Conservation (phyloP, 768 basidiomycete genomes). For the Tylopilus balloui region DNA sequence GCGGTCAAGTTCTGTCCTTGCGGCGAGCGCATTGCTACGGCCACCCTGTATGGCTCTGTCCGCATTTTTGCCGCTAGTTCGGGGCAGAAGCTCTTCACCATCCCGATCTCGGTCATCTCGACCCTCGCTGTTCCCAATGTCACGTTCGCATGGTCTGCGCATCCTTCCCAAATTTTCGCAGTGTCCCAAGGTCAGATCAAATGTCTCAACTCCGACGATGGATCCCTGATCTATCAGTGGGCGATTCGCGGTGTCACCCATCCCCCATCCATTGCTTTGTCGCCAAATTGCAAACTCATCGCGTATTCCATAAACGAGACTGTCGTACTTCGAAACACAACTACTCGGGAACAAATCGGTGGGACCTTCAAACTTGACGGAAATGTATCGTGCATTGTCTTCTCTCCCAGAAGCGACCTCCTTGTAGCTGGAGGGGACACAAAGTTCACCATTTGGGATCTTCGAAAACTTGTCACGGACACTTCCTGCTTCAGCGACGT, state of each 20-base stretch:
- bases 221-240: conserved; percentile 13
- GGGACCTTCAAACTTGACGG: conserved; percentile 4
- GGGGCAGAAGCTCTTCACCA: conserved; percentile 14
- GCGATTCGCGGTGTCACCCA: conserved; percentile 4
- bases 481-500: conserved; percentile 1
- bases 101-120: conserved; percentile 13
- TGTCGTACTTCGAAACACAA: conserved; percentile 10
- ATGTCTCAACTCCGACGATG: conserved; percentile 13
- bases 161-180: conserved; percentile 10
- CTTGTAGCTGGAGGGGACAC: conserved; percentile 7
- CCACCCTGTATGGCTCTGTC: conserved; percentile 19
- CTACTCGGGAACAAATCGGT: conserved; percentile 9
- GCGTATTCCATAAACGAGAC: conserved; percentile 12
- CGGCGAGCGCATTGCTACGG: conserved; percentile 14
- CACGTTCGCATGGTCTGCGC: conserved; percentile 9
- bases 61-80: conserved; percentile 9
- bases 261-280: conserved; percentile 11
- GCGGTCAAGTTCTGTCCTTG: conserved; percentile 19
- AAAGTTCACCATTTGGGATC: conserved; percentile 14
- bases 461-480: not conserved
- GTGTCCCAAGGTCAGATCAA: conserved; percentile 19
- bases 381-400: conserved; percentile 11
- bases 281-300: conserved; percentile 11
- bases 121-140: not conserved
- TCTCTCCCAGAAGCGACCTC: conserved; percentile 7